Conservation (phyloP, 2,329 filamentous ascomycete genomes). For the Lecanicillium sp. region DNA sequence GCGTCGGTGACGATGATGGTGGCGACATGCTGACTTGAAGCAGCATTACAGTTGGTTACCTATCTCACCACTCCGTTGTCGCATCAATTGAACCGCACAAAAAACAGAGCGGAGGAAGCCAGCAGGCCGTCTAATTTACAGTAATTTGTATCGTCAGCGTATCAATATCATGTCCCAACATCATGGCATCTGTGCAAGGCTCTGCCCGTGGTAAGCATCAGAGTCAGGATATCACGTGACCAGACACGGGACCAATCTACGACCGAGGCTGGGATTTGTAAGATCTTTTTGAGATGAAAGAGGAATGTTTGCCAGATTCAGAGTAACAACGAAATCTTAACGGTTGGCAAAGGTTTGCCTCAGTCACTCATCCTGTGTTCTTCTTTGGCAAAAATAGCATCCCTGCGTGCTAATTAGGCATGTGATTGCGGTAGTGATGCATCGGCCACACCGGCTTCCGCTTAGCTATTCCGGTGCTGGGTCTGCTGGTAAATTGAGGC, state of each 20-base stretch:
- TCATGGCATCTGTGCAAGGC: not conserved
- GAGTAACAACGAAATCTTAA: not conserved
- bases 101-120: too few relatives aligned
- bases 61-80: not conserved
- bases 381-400: not conserved
- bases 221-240: conserved; percentile 5
- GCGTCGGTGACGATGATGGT: too few relatives aligned
- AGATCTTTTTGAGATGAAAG: not conserved
- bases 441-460: not conserved
- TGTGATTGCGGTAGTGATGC: not conserved
- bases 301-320: not conserved
- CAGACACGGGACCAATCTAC: not conserved
- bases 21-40: not conserved
- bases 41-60: not conserved
- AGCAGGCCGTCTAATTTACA: too few relatives aligned
- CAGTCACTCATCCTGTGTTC: not conserved
- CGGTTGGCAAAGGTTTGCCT: not conserved
- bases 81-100: too few relatives aligned
- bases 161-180: too few relatives aligned
- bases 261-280: too few relatives aligned
- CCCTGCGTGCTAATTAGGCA: not conserved
- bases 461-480: too few relatives aligned
- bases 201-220: too few relatives aligned
- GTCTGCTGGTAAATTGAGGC: too few relatives aligned
- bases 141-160: too few relatives aligned